phyloP scores from a whole-genome alignment of 805 yeast genomes.

The Saccharomycodes ludwigii region DNA sequence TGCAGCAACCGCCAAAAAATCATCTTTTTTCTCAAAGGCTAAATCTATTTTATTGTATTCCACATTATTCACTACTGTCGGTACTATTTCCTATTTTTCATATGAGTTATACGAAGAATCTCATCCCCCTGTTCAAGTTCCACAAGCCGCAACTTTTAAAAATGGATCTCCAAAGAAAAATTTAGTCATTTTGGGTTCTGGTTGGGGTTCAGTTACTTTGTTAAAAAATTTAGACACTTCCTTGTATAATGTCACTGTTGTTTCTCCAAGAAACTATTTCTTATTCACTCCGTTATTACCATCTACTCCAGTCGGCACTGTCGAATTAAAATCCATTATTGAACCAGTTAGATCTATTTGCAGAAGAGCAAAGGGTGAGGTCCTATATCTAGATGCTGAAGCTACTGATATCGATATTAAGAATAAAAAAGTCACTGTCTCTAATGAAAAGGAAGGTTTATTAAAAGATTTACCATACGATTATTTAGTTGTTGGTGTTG shows the following conservation, averaged over 20 bases:
- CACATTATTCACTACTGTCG: conserved; percentile 36
- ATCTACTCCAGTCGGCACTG: conserved; percentile 88
- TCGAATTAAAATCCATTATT: conserved; percentile 80
- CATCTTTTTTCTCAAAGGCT: conserved; percentile 14
- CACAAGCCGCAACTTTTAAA: conserved; percentile 43
- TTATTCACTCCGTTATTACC: conserved; percentile 93
- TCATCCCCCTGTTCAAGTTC: conserved; percentile 45
- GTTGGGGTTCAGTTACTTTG: conserved; percentile 89
- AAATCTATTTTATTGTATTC: conserved; percentile 28
- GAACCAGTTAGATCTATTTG: conserved; percentile 87
- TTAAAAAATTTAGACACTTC: conserved; percentile 78
- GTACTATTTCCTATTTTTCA: conserved; percentile 45
- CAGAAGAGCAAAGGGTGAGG: conserved; percentile 68
- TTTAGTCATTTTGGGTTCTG: conserved; percentile 68
- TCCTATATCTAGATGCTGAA: conserved; percentile 78
- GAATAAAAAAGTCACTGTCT: conserved; percentile 50
- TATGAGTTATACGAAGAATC: conserved; percentile 54
- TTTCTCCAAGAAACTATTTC: conserved; percentile 92
- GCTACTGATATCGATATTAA: conserved; percentile 73
- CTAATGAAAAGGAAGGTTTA: conserved; percentile 35
- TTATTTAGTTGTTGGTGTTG: conserved; percentile 83
- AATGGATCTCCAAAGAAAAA: conserved; percentile 32
- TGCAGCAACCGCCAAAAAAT: conserved; percentile 5
- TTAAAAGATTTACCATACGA: conserved; percentile 51
- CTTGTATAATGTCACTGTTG: conserved; percentile 75